Evolutionary conservation across 495 filamentous ascomycete species (phyloP).

Genomic region (Penicillium riverlandense): DNA sequence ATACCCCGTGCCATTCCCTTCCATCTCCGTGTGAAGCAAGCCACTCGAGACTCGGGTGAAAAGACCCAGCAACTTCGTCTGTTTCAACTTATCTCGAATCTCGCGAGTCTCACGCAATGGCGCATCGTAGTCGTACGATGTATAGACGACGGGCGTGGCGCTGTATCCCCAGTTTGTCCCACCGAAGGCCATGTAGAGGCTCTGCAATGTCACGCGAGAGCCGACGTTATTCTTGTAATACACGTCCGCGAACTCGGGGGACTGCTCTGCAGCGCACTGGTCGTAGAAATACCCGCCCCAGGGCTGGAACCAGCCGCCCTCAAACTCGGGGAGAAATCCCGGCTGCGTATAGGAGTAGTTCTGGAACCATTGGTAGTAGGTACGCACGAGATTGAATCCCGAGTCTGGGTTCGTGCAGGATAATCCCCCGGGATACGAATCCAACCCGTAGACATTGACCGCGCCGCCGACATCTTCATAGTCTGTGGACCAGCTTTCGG

Average conservation of each 20-base stretch:
- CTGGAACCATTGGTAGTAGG: slow-evolving; percentile 52
- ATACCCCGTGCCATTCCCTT: slow-evolving; percentile 51
- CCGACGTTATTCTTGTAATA: slow-evolving; percentile 53
- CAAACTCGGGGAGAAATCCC: slow-evolving; percentile 44
- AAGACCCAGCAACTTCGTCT: slow-evolving; percentile 49
- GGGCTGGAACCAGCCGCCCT: slow-evolving; percentile 45
- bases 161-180: slow-evolving; percentile 51
- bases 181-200: slow-evolving; percentile 50
- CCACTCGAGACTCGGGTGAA: slow-evolving; percentile 50
- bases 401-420: slow-evolving; percentile 43
- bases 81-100: slow-evolving; percentile 37
- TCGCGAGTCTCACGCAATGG: slow-evolving; percentile 38
- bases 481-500: slow-evolving; percentile 46
- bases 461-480: slow-evolving; percentile 48
- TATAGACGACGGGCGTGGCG: slow-evolving; percentile 43
- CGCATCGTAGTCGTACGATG: slow-evolving; percentile 41
- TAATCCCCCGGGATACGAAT: slow-evolving; percentile 48
- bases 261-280: slow-evolving; percentile 35
- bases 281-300: slow-evolving; percentile 49
- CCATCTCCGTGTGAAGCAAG: slow-evolving; percentile 45
- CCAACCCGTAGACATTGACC: slow-evolving; percentile 49
- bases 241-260: slow-evolving; percentile 45
- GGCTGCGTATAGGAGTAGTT: slow-evolving; percentile 49
- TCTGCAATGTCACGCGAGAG: slow-evolving; percentile 40
- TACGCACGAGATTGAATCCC: slow-evolving; percentile 44